Evolutionary conservation across 2,329 filamentous ascomycete genomes (phyloP).

Genomic region (Cercospora brassicicola): DNA sequence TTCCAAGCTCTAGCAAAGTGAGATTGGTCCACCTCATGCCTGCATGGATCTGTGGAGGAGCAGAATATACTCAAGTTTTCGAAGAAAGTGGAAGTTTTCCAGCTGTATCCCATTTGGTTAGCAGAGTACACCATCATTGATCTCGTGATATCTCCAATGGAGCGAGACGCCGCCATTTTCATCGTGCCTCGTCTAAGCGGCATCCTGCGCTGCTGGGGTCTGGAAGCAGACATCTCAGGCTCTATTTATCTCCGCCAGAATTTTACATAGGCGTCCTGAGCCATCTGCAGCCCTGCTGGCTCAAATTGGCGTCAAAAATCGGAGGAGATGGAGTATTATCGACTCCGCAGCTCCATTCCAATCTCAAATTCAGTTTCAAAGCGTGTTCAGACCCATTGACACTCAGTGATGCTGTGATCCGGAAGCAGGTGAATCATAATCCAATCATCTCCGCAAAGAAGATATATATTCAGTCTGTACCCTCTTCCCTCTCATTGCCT

Average conservation of each 20-base stretch:
- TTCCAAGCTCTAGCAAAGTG: too few relatives aligned
- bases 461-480: background rate
- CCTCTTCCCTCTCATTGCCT: background rate
- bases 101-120: background rate
- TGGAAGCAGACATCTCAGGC: background rate
- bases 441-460: background rate
- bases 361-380: background rate
- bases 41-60: too few relatives aligned
- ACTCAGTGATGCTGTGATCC: background rate
- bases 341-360: background rate
- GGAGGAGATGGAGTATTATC: background rate
- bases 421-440: background rate
- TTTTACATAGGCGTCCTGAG: background rate
- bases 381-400: background rate
- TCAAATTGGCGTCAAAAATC: background rate
- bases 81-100: background rate
- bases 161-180: background rate
- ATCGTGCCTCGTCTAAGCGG: background rate
- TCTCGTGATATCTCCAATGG: background rate
- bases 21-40: too few relatives aligned
- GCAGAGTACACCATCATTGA: background rate
- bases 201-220: background rate
- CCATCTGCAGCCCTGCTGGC: background rate
- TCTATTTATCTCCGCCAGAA: background rate
- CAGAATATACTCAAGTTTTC: too few relatives aligned